Evolutionary conservation across 1,139 yeast genomes (phyloP), one percentile per base, ranked within the genome.

Genomic region (Hansenula anomala): DNA sequence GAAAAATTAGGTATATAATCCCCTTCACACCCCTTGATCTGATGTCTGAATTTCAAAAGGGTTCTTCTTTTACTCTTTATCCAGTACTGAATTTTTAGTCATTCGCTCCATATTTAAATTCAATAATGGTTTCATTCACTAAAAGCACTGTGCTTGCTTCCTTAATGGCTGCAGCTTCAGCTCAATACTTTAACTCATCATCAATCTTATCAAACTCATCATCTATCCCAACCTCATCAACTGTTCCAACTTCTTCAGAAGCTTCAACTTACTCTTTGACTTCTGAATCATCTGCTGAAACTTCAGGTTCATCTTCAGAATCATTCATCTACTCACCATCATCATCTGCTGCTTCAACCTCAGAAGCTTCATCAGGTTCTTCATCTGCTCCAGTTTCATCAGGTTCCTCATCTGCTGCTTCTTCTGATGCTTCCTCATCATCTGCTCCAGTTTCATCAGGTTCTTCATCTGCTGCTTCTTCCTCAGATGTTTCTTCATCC

Each of bases 121-220:
- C 28, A 20, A 37, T n/a, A 31, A 46, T 46, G 48, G 49, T 46
- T 31, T 46, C 48, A 28, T 36, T 44, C 41, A 42, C 40, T 27
- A 43, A 44, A 43, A 33, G 51, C 33, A 36, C 51, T 13, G 42
- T 39, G 28, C 42, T 38, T 29, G 48, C 51, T 24, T 28, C 47
- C 22, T 39, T 51, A 28, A 38, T 49, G 34, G 54, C 54, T 33
- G 51, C 41, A 34, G 48, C 46, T 23, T 47, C 52, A 18, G 55
- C 55, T 36, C 55, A 49, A 43, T 49, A 41, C 47, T 44, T 46
- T 16, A 51, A 49, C 28, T 20, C 38, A 13, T 30, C 38, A 25
- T 20, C 23, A n/a, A n/a, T n/a, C 9, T 20, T 20, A 7, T 14
- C n/a, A 3, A 27, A 22, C 26, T 29, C 30, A 22, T 30, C 33